Evolutionary conservation across 768 basidiomycete genomes (phyloP).

Genomic region (Russula virescens): DNA sequence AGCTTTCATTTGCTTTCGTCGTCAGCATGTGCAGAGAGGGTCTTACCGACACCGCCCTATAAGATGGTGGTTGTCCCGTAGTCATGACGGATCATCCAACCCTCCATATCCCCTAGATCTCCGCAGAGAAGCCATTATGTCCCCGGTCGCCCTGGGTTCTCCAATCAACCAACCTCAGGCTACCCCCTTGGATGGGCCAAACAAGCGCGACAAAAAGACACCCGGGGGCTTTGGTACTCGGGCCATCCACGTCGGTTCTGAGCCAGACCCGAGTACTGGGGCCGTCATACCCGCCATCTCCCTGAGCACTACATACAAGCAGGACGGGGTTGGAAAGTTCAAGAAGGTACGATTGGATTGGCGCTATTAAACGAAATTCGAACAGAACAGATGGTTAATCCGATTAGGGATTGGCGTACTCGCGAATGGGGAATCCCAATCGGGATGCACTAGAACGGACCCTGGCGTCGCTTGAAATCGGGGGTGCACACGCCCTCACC

Average conservation of each 20-base stretch:
- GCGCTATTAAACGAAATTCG: too few species aligned
- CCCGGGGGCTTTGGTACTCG: conserved; percentile 68
- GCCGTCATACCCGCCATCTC: conserved; percentile 89
- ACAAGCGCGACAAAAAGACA: conserved; percentile 20
- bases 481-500: conserved; percentile 66
- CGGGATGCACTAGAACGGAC: conserved; percentile 71
- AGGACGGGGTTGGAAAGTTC: conserved; percentile 68
- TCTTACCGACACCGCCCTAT: too few species aligned
- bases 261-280: conserved; percentile 62
- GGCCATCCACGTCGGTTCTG: conserved; percentile 84
- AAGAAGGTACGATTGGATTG: conserved; percentile 41
- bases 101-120: neutral
- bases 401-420: conserved; percentile 83
- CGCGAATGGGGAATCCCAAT: conserved; percentile 86
- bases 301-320: conserved; percentile 87
- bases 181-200: conserved; percentile 17
- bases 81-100: neutral
- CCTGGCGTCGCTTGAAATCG: conserved; percentile 73
- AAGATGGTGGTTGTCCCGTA: too few species aligned
- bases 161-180: conserved; percentile 22
- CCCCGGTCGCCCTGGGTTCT: conserved; percentile 26
- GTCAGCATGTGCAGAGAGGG: too few species aligned
- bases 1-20: too few species aligned
- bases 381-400: neutral
- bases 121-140: conserved; percentile 25